Evolutionary conservation across 257 asterid genomes (phyloP), one percentile per base, ranked within the genome.

Genomic region (Primulina eburnea): DNA sequence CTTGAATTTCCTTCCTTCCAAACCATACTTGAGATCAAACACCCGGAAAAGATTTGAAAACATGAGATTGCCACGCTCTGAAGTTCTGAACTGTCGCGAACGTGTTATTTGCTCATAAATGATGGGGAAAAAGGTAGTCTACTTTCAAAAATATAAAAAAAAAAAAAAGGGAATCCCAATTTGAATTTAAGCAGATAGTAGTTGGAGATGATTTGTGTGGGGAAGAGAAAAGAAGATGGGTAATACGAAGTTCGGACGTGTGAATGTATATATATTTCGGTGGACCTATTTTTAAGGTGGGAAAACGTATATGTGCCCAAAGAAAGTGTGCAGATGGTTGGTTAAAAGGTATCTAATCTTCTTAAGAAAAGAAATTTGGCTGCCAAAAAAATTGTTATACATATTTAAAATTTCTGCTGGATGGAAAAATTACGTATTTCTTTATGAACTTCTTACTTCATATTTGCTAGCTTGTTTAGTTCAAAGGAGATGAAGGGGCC

Each of bases 141-240:
- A 69, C 57, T 77, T 77, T 75, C 65, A 71, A 69, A 69, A 61
- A 70, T 58, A 8, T 14, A 0, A 12, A 16, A 47, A 14, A 12
- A 16, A 47, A 14, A 9, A 7, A 37, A 37, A 21, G 24, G 24
- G 24, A 21, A 21, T 52, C 34, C 62, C 57, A 35, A 73, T 63
- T 75, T 70, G 74, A 63, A 72, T 75, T 75, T 37, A 68, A 75
- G 82, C 43, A 38, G 66, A 69, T 65, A 70, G 71, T 63, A 67
- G 35, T 40, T 20, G 65, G 30, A 8, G 66, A 66, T 14, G 16
- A 16, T 30, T 61, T 30, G 9, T 52, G 58, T 71, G n/a, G 64
- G 59, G 78, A 26, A 52, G 35, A 65, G 75, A 65, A 35, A 71
- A 30, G 79, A 70, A 69, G 73, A 57, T 73, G 24, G 50, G 70